Evolutionary conservation across 441 rosid genomes (phyloP), one percentile per base, ranked within the genome.

Genomic region (Isatis lusitanica): DNA sequence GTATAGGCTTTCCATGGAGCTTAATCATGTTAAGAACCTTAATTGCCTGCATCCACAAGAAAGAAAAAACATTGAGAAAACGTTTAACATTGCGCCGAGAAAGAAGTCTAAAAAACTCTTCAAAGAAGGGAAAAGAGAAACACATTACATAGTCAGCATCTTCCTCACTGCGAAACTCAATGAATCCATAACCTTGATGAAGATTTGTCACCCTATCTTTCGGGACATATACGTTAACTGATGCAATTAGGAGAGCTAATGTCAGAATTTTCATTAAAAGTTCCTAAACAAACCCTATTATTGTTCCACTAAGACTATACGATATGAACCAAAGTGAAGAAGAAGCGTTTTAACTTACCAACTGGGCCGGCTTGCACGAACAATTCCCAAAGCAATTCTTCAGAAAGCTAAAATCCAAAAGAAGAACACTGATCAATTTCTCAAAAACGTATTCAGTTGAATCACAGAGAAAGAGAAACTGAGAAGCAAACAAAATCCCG

Each of bases 361-460:
- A 92, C 98, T 5, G 99, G 99, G 3, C 99, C 99, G 0, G 98
- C 96, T 80, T 92, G 98, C 57, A 92, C 97, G 71, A 95, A 92
- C 75, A 95, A 58, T 73, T 95, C 97, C 99, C 99, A 95, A 2
- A 95, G 90, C 74, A 91, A 81, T 78, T 95, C 98, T 81, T 95
- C 99, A 17, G 87, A 57, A 9, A 86, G 85, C 93, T 91, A 40
- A 9, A 24, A 51, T 56, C 62, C 46, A 30, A 43, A 65, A 30
- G 40, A 75, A 2, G 44, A 39, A 55, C 8, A 30, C 31, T 9
- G 5, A 30, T 63, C 47, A 39, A 36, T 7, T 61, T 60, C 5
- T 64, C 13, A 12, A 56, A 26, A 43, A 5, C 7, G 1, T 35
- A 6, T 35, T 46, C 39, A 69, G 4, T 28, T 15, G 31, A 50